phyloP scores from a whole-genome alignment of 1,284 basidiomycete genomes.

The Ganoderma sp. region DNA sequence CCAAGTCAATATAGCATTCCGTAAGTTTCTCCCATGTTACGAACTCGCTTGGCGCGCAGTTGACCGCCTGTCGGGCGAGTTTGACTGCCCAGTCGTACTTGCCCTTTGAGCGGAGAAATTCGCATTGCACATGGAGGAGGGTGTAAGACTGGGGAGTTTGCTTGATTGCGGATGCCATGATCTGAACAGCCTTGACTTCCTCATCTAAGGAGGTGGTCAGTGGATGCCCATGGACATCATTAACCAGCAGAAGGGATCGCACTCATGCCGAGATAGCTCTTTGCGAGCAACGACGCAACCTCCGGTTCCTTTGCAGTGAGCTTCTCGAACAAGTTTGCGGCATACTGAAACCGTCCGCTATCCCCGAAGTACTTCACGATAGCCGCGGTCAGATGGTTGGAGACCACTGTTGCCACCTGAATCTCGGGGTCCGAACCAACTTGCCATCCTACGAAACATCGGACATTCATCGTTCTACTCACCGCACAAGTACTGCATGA shows the following conservation, averaged over 20 bases:
- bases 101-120: conserved; percentile 89
- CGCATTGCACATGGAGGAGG: conserved; percentile 92
- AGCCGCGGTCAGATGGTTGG: conserved; percentile 94
- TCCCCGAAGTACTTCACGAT: conserved; percentile 98
- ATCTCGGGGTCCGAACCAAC: conserved; percentile 98
- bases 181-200: conserved; percentile 97
- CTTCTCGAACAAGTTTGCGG: conserved; percentile 96
- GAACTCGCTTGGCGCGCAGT: conserved; percentile 97
- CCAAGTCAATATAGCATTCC: conserved; percentile 91
- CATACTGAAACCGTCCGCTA: conserved; percentile 85
- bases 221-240: not conserved
- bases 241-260: conserved; percentile 43
- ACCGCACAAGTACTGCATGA: not conserved
- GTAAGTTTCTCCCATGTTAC: conserved; percentile 99
- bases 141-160: conserved; percentile 92
- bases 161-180: conserved; percentile 86
- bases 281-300: conserved; percentile 86
- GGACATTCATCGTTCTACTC: not conserved
- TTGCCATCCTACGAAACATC: conserved; percentile 82
- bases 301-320: conserved; percentile 87
- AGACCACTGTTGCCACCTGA: conserved; percentile 97
- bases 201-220: conserved; percentile 67
- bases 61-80: conserved; percentile 93
- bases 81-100: conserved; percentile 90
- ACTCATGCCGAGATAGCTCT: conserved; percentile 98